Evolutionary conservation across 2,329 filamentous ascomycete genomes (phyloP).

Genomic region (Paracoccidioides brasiliensis): DNA sequence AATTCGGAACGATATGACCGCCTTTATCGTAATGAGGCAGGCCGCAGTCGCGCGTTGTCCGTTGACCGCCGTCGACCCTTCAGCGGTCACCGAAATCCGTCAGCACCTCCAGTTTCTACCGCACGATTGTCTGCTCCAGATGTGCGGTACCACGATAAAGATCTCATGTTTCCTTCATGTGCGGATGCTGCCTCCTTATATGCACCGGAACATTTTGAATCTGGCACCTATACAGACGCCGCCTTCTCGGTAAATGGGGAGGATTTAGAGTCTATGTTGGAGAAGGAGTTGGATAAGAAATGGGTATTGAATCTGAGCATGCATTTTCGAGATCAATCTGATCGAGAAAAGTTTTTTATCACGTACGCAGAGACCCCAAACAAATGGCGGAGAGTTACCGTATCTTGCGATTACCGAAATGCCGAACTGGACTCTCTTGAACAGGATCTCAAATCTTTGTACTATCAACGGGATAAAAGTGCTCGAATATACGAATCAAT

Average conservation of each 20-base stretch:
- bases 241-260: constrained; percentile 7
- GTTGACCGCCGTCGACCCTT: constrained; percentile 33
- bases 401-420: constrained; percentile 83
- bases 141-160: constrained; percentile 22
- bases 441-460: constrained; percentile 61
- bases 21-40: constrained; percentile 52
- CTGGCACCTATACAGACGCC: constrained; percentile 5
- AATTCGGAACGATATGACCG: constrained; percentile 66
- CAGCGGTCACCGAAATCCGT: constrained; percentile 33
- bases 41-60: constrained; percentile 55
- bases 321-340: constrained; percentile 89
- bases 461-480: constrained; percentile 83
- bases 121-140: constrained; percentile 31
- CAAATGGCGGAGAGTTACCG: constrained; percentile 74
- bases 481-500: constrained; percentile 89
- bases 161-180: constrained; percentile 16
- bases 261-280: constrained; percentile 36
- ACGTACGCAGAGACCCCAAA: constrained; percentile 74
- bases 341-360: constrained; percentile 94
- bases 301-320: constrained; percentile 98
- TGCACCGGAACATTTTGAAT: background rate
- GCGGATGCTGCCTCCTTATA: background rate
- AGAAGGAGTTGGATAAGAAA: constrained; percentile 67
- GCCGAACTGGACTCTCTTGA: constrained; percentile 73
- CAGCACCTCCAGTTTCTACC: constrained; percentile 26